phyloP scores from a whole-genome alignment of 495 filamentous ascomycete species.

The Aspergillus baeticus region DNA sequence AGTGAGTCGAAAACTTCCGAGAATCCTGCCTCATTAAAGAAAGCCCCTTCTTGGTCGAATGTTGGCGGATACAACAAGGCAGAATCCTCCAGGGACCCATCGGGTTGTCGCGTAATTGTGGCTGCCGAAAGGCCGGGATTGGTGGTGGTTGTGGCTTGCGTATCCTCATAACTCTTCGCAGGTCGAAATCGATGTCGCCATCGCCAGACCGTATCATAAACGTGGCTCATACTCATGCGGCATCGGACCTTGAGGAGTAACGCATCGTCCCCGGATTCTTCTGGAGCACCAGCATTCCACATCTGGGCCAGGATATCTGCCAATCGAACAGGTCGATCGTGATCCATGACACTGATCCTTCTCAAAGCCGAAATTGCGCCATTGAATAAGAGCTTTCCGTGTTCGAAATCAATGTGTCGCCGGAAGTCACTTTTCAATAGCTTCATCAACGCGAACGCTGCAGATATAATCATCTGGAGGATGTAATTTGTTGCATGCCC shows the following conservation, averaged over 20 bases:
- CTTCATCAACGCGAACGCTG: constrained; percentile 82
- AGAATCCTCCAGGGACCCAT: constrained; percentile 27
- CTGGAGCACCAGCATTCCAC: constrained; percentile 44
- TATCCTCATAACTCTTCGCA: constrained; percentile 41
- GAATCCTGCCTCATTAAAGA: constrained; percentile 46
- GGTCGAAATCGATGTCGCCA: constrained; percentile 48
- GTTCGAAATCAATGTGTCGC: constrained; percentile 63
- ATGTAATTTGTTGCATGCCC: constrained; percentile 82
- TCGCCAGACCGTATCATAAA: constrained; percentile 50
- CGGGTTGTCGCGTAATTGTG: constrained; percentile 26
- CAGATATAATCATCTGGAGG: constrained; percentile 89
- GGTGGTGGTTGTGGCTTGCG: constrained; percentile 31
- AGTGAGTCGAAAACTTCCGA: constrained; percentile 49
- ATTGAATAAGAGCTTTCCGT: constrained; percentile 76
- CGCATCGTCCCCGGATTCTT: constrained; percentile 35
- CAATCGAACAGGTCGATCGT: constrained; percentile 71
- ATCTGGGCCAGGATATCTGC: constrained; percentile 49
- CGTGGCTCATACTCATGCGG: constrained; percentile 52
- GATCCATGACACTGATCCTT: constrained; percentile 74
- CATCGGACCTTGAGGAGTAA: constrained; percentile 47
- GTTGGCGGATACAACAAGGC: constrained; percentile 38
- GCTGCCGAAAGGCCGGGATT: constrained; percentile 31
- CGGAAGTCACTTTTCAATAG: constrained; percentile 78
- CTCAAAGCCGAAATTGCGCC: constrained; percentile 75
- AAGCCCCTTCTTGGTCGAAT: constrained; percentile 42